Evolutionary conservation across 1,284 basidiomycete species (phyloP).

Genomic region (Cryptococcus amylolentus): DNA sequence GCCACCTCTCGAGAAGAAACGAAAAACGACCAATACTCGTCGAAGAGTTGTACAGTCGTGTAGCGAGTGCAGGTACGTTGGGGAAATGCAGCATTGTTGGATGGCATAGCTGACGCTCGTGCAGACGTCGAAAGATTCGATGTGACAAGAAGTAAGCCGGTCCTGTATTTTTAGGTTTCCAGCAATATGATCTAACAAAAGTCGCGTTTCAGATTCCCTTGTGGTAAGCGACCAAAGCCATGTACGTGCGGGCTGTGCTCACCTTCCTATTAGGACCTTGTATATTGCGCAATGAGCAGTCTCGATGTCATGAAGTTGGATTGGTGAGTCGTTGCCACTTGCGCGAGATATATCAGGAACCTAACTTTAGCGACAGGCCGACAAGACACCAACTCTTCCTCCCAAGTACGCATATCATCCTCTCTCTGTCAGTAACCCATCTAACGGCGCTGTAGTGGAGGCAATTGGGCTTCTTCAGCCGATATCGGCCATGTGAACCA

Average conservation of each 20-base stretch:
- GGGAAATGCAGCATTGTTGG: no score
- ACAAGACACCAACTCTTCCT: slow-evolving; percentile 31
- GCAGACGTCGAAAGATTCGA: slow-evolving; percentile 39
- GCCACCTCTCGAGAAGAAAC: slow-evolving; percentile 20
- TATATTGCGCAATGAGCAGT: slow-evolving; percentile 45
- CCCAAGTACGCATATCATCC: slow-evolving; percentile 5
- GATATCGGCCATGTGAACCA: slow-evolving; percentile 47
- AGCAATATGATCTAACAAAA: not conserved
- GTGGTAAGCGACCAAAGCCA: slow-evolving; percentile 19
- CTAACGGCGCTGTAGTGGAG: not conserved
- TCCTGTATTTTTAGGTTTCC: not conserved
- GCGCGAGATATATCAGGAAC: not conserved
- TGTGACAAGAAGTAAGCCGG: slow-evolving; percentile 49
- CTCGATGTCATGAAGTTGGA: slow-evolving; percentile 50
- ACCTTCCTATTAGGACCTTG: slow-evolving; percentile 37
- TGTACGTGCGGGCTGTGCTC: not conserved
- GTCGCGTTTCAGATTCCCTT: slow-evolving; percentile 27
- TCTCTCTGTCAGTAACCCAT: not conserved
- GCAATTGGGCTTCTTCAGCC: slow-evolving; percentile 41
- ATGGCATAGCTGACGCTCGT: no score
- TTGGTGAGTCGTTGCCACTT: slow-evolving; percentile 31
- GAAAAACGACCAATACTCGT: slow-evolving; percentile 41
- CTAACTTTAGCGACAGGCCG: slow-evolving; percentile 19
- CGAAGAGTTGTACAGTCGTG: slow-evolving; percentile 50
- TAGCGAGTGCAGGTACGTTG: slow-evolving; percentile 42